A percentile compares a stretch with the other conserved stretches of the same genome.
Conservation (phyloP, 768 basidiomycete species). For the Trametes cingulata region DNA sequence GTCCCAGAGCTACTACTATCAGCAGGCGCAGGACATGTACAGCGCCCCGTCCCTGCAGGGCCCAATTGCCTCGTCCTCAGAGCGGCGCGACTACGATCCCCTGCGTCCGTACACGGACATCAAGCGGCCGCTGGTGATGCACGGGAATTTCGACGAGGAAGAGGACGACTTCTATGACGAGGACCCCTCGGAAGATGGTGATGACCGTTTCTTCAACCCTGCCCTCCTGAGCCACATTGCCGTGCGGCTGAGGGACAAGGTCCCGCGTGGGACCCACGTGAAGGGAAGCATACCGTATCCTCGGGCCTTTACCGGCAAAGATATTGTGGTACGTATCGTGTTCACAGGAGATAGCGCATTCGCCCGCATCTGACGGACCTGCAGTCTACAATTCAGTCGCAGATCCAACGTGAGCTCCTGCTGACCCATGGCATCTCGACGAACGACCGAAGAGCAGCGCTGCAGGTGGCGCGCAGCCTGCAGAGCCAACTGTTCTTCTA, state of each 20-base stretch:
- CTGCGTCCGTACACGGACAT: conserved; percentile 31
- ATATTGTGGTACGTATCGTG: conserved; percentile 78
- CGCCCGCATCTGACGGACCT: conserved; percentile 8
- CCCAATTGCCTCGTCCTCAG: conserved; percentile 22
- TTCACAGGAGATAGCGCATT: background rate
- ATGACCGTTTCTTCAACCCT: conserved; percentile 86
- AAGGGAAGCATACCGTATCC: conserved; percentile 94
- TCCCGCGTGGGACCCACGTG: conserved; percentile 82
- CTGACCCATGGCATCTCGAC: conserved; percentile 73
- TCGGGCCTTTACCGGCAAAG: conserved; percentile 89
- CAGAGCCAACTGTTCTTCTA: conserved; percentile 95
- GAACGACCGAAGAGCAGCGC: conserved; percentile 77
- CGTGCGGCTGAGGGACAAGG: conserved; percentile 85
- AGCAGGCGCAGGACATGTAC: conserved; percentile 33
- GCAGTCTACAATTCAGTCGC: conserved; percentile 85
- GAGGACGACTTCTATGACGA: conserved; percentile 56
- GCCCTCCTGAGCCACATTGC: conserved; percentile 87
- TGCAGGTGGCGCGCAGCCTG: conserved; percentile 86
- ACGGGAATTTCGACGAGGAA: conserved; percentile 50
- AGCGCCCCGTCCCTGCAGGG: conserved; percentile 31
- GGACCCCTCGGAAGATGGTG: conserved; percentile 47
- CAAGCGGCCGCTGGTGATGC: conserved; percentile 43
- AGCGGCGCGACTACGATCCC: conserved; percentile 30
- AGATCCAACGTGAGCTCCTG: conserved; percentile 82
- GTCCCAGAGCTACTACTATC: conserved; percentile 13